Percentiles rank a stretch among this genome's conserved stretches.
These are phyloP conservation scores for Phaeosphaeria sp. DNA, from an alignment of 2,329 filamentous ascomycete genomes.

Conservation along the genomic window DNA sequence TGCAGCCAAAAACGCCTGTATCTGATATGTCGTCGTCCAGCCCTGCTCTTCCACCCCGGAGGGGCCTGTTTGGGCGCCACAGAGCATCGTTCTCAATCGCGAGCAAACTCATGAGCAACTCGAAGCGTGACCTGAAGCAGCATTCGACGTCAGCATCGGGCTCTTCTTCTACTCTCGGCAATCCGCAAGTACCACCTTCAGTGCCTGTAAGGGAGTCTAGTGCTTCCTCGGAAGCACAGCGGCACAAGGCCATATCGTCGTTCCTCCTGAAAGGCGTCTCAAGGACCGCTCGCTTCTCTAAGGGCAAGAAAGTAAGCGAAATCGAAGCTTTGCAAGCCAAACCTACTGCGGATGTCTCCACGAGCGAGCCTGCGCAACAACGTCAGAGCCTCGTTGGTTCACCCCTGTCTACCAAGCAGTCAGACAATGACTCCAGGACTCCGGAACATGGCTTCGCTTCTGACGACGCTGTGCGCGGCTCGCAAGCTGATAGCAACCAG, in stretches of 20 bases:
- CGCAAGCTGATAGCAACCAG: not conserved
- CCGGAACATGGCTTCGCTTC: constrained; percentile 7
- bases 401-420: not conserved
- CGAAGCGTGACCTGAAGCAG: constrained; percentile 30
- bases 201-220: constrained; percentile 44
- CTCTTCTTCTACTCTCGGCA: constrained; percentile 31
- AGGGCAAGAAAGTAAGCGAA: constrained; percentile 5
- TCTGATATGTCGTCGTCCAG: constrained; percentile 16
- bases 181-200: constrained; percentile 21
- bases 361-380: constrained; percentile 4
- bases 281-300: constrained; percentile 19
- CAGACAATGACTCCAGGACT: not conserved
- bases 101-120: constrained; percentile 22
- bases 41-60: constrained; percentile 18
- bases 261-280: constrained; percentile 26
- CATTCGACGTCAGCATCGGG: constrained; percentile 26
- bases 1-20: constrained; percentile 8
- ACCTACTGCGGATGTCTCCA: not conserved
- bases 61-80: constrained; percentile 17
- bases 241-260: constrained; percentile 31
- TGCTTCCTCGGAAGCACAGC: constrained; percentile 41
- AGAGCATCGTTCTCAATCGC: constrained; percentile 27
- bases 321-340: not conserved
- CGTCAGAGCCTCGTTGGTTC: not conserved
- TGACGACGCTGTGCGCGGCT: constrained; percentile 10